A percentile compares a stretch with the other conserved stretches of the same genome.
phyloP scores from a whole-genome alignment of 2,329 filamentous ascomycete species.

The Colletotrichum gloeosporioides region DNA sequence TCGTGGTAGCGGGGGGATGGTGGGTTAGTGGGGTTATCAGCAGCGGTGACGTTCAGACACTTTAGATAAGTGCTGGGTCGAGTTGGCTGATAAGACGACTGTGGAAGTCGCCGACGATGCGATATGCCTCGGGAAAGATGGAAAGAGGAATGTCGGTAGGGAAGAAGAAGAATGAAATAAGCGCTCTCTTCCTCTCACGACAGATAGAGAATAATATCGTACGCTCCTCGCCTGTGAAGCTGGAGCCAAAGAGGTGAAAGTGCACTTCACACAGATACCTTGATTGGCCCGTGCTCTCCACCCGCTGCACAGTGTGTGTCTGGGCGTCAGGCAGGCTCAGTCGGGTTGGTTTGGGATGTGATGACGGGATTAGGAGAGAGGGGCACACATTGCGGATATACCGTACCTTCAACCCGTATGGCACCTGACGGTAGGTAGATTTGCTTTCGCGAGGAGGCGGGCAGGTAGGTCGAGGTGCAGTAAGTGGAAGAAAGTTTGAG shows the following conservation, averaged over 20 bases:
- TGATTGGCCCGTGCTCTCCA: not conserved
- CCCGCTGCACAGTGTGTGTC: conserved; percentile 19
- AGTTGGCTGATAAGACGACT: not conserved
- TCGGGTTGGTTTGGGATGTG: conserved; percentile 1
- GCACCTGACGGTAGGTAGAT: not conserved
- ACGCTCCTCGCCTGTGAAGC: not conserved
- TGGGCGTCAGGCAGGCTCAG: conserved; percentile 1
- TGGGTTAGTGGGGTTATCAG: conserved; percentile 11
- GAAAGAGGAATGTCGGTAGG: not conserved
- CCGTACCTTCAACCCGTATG: not conserved
- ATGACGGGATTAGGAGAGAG: conserved; percentile 21
- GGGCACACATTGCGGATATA: conserved; percentile 1
- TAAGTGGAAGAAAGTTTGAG: not conserved
- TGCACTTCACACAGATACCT: not conserved
- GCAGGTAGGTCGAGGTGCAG: not conserved
- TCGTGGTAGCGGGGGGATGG: not conserved
- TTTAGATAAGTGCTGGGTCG: not conserved
- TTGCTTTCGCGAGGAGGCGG: too few relatives aligned
- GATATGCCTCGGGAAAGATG: not conserved
- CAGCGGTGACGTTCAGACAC: not conserved
- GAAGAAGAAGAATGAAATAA: not conserved
- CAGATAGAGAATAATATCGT: not conserved
- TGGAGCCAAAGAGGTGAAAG: not conserved
- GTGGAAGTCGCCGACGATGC: not conserved
- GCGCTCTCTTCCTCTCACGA: not conserved